Evolutionary conservation across 1,284 basidiomycete species (phyloP).

Genomic region (Inonotus obliquus): DNA sequence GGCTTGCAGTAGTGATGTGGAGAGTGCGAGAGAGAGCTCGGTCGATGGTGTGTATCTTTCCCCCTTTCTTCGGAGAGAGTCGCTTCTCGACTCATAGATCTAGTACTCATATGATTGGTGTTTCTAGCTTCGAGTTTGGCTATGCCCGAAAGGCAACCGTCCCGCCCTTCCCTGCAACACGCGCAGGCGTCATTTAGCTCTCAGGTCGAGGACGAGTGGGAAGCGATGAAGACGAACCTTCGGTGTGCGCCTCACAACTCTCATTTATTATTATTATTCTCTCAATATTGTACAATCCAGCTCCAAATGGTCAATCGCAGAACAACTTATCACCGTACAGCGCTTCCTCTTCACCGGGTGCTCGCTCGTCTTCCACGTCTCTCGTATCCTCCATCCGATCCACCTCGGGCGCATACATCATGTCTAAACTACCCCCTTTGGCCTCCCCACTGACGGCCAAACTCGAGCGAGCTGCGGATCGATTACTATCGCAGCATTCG

Average conservation of each 20-base stretch:
- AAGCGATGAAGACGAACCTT: conserved; percentile 12
- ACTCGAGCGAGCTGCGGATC: conserved; percentile 30
- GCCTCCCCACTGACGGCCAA: conserved; percentile 22
- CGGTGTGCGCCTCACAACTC: not conserved
- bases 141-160: not conserved
- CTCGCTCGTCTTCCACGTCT: not conserved
- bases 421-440: conserved; percentile 18
- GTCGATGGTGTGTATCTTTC: not conserved
- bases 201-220: conserved; percentile 10
- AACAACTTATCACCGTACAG: not conserved
- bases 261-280: not conserved
- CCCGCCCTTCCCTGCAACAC: not conserved
- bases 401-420: conserved; percentile 6
- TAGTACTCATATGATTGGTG: not conserved
- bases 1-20: not conserved
- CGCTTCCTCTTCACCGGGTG: not conserved
- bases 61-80: not conserved
- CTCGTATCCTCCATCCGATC: not conserved
- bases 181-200: conserved; percentile 1
- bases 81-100: not conserved
- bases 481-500: conserved; percentile 34
- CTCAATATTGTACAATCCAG: not conserved
- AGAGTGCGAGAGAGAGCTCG: not conserved
- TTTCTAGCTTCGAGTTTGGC: not conserved
- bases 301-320: not conserved